Evolutionary conservation across 176 grass and related monocot species (phyloP).

Genomic region (Typha latifolia): DNA sequence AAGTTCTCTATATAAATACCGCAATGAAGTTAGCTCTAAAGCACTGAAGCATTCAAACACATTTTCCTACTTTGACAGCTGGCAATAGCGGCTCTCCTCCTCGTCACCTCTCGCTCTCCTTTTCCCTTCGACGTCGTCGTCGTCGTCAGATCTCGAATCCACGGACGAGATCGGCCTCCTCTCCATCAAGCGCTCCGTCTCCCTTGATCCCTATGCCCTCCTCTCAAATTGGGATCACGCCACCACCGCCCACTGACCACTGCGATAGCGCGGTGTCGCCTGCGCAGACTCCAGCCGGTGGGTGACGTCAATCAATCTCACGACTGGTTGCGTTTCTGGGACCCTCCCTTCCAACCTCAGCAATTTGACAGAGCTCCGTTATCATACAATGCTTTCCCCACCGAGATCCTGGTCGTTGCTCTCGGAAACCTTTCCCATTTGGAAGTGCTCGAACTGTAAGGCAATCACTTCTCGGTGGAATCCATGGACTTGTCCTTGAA

Average conservation of each 20-base stretch:
- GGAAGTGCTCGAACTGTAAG: conserved; percentile 7
- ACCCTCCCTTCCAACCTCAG: conserved; percentile 7
- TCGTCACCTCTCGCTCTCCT: conserved; percentile 3
- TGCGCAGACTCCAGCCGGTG: conserved; percentile 23
- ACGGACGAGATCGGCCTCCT: conserved; percentile 30
- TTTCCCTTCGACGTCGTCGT: neutral
- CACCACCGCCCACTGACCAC: conserved; percentile 13
- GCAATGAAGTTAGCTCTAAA: too few relatives aligned
- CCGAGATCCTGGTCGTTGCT: conserved; percentile 18
- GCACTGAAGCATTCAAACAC: too few relatives aligned
- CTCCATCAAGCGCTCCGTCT: conserved; percentile 31
- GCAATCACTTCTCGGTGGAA: conserved; percentile 12
- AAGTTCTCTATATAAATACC: too few relatives aligned
- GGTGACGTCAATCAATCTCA: conserved; percentile 34
- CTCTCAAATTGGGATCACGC: conserved; percentile 30
- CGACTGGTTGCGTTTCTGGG: conserved; percentile 22
- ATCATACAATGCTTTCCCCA: conserved; percentile 25
- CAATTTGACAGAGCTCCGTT: conserved; percentile 33
- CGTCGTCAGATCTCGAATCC: neutral
- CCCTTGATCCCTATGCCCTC: conserved; percentile 28
- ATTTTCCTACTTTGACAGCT: too few relatives aligned
- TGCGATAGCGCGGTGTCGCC: conserved; percentile 46
- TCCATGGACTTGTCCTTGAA: conserved; percentile 15
- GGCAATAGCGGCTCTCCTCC: conserved; percentile 24
- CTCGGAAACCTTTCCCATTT: conserved; percentile 2